phyloP scores from a whole-genome alignment of 768 basidiomycete genomes.

The Leucosporidium yakuticum region DNA sequence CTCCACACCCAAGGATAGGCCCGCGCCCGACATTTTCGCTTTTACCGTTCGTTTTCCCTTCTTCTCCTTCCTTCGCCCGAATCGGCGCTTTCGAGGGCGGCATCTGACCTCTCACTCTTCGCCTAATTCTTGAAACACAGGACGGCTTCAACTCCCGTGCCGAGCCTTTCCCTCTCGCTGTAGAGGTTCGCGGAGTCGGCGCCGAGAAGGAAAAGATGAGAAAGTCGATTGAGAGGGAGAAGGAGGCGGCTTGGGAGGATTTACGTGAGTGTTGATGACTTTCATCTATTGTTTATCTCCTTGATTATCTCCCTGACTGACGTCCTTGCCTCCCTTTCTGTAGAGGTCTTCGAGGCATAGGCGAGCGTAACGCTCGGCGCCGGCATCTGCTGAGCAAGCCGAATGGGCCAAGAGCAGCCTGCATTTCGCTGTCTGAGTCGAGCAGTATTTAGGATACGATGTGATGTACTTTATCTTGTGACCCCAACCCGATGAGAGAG shows the following conservation, averaged over 20 bases:
- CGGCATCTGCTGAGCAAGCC: too few species aligned
- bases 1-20: not conserved
- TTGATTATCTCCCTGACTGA: too few species aligned
- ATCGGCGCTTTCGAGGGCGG: constrained; percentile 2
- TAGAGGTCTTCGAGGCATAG: too few species aligned
- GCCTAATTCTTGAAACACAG: not conserved
- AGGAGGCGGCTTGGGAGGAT: not conserved
- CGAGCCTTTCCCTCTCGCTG: not conserved
- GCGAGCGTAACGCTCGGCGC: too few species aligned
- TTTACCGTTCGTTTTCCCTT: constrained; percentile 5
- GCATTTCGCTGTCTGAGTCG: too few species aligned
- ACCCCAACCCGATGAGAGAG: too few species aligned
- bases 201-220: not conserved
- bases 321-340: too few species aligned
- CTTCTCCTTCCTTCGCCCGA: too few species aligned
- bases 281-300: too few species aligned
- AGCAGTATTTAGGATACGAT: too few species aligned
- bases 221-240: not conserved
- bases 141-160: constrained; percentile 1
- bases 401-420: too few species aligned
- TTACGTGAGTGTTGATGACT: not conserved
- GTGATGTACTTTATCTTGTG: too few species aligned
- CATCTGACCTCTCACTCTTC: not conserved
- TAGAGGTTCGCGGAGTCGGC: not conserved
- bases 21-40: constrained; percentile 10